Conservation (phyloP, 257 asterid genomes). For the Handroanthus guayacan region DNA sequence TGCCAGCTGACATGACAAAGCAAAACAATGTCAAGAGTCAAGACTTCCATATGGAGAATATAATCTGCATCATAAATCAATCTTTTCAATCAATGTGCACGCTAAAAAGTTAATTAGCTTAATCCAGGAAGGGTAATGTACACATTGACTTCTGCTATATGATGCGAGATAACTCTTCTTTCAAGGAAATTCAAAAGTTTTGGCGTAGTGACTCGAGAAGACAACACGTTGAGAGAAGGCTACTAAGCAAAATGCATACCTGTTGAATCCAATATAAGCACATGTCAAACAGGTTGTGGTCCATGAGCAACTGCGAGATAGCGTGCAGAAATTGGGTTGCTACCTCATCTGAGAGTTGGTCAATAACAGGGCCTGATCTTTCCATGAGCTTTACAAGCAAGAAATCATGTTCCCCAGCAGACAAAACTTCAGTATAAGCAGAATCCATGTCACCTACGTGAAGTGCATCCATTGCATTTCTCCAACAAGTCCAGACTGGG, state of each 20-base stretch:
- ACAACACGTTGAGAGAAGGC: not conserved
- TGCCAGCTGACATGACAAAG: slow-evolving; percentile 58
- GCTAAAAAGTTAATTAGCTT: slow-evolving; percentile 9
- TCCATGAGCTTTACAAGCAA: slow-evolving; percentile 97
- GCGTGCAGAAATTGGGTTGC: slow-evolving; percentile 78
- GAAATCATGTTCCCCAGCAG: slow-evolving; percentile 75
- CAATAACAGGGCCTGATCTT: slow-evolving; percentile 86
- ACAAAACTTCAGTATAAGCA: slow-evolving; percentile 88
- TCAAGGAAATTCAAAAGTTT: slow-evolving; percentile 4
- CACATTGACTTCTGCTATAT: not conserved
- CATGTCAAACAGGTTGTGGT: slow-evolving; percentile 72
- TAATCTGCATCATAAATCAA: not conserved
- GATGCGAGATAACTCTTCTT: not conserved
- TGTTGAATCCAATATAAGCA: slow-evolving; percentile 95
- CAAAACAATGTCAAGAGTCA: slow-evolving; percentile 20
- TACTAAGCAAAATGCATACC: slow-evolving; percentile 54
- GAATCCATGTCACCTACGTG: slow-evolving; percentile 80
- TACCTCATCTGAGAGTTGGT: slow-evolving; percentile 85
- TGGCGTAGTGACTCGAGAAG: not conserved
- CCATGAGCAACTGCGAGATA: slow-evolving; percentile 77
- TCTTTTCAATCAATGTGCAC: not conserved
- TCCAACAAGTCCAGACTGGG: slow-evolving; percentile 88
- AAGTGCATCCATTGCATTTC: slow-evolving; percentile 95
- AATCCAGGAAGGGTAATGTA: slow-evolving; percentile 10
- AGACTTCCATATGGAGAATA: not conserved